Conservation (phyloP, 1,139 yeast genomes). For the Wickerhamomyces sp. region DNA sequence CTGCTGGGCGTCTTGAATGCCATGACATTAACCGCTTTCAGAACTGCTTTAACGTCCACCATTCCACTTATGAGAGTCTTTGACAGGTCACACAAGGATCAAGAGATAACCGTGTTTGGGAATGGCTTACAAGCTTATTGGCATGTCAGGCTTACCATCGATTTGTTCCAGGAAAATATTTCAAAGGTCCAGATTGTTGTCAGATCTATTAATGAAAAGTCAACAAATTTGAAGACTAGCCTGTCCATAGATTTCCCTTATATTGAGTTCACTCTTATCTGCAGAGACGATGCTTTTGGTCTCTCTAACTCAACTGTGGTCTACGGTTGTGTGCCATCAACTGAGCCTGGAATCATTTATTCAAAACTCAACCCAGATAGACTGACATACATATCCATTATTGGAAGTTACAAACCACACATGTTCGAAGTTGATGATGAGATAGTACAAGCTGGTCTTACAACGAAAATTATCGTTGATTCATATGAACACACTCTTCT, state of each 20-base stretch:
- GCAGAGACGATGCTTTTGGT: conserved; percentile 18
- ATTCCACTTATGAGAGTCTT: conserved; percentile 41
- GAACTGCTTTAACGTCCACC: conserved; percentile 60
- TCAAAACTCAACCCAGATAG: conserved; percentile 31
- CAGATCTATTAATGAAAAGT: conserved; percentile 40
- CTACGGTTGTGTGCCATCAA: conserved; percentile 58
- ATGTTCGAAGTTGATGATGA: conserved; percentile 59
- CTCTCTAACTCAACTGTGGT: conserved; percentile 36
- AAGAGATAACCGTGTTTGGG: conserved; percentile 41
- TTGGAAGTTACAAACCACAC: conserved; percentile 66
- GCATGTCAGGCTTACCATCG: conserved; percentile 48
- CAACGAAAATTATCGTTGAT: conserved; percentile 50
- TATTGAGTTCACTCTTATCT: conserved; percentile 21
- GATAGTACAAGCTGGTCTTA: conserved; percentile 28
- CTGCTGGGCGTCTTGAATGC: conserved; percentile 54
- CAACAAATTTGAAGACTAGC: conserved; percentile 27
- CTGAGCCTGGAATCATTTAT: conserved; percentile 39
- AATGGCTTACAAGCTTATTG: conserved; percentile 67
- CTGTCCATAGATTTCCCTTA: conserved; percentile 28
- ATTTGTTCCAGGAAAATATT: conserved; percentile 34
- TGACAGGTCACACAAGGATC: conserved; percentile 11
- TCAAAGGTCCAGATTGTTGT: conserved; percentile 35
- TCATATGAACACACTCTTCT: conserved; percentile 48
- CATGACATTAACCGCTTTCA: conserved; percentile 54
- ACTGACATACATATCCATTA: conserved; percentile 47